Evolutionary conservation across 1,139 yeast genomes (phyloP).

Genomic region (Suhomyces coccinellae): DNA sequence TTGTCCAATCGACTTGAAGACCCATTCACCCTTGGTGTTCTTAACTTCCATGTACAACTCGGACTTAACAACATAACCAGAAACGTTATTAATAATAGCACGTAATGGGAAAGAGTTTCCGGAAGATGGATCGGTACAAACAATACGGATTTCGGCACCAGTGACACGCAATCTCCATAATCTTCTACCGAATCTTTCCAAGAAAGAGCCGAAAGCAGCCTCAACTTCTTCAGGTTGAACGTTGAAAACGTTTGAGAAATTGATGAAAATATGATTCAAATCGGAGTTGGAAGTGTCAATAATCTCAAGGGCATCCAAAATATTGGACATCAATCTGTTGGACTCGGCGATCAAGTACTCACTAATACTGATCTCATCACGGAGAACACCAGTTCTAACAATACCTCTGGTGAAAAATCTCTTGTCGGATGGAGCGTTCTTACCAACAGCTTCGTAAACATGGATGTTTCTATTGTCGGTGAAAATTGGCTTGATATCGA

Average conservation of each 20-base stretch:
- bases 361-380: conserved; percentile 88
- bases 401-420: conserved; percentile 97
- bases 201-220: conserved; percentile 95
- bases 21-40: conserved; percentile 92
- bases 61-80: conserved; percentile 95
- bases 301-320: conserved; percentile 90
- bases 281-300: conserved; percentile 94
- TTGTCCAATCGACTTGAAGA: conserved; percentile 88
- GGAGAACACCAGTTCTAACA: conserved; percentile 90
- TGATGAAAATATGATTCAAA: conserved; percentile 93
- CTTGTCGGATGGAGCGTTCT: conserved; percentile 90
- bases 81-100: conserved; percentile 92
- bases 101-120: conserved; percentile 94
- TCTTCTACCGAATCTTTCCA: conserved; percentile 96
- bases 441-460: conserved; percentile 94
- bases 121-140: conserved; percentile 84
- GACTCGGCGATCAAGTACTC: conserved; percentile 96
- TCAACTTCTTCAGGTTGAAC: conserved; percentile 94
- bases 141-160: conserved; percentile 95
- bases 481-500: conserved; percentile 90
- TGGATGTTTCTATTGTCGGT: conserved; percentile 97
- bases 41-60: conserved; percentile 93
- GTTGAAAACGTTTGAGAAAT: conserved; percentile 92
- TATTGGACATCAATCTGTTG: conserved; percentile 91
- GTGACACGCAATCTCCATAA: conserved; percentile 96